Percentiles rank a stretch among this genome's conserved stretches.
These are phyloP conservation scores for Arachnomyces sp. DNA, from an alignment of 2,329 filamentous ascomycete species.

Conservation along the genomic window DNA sequence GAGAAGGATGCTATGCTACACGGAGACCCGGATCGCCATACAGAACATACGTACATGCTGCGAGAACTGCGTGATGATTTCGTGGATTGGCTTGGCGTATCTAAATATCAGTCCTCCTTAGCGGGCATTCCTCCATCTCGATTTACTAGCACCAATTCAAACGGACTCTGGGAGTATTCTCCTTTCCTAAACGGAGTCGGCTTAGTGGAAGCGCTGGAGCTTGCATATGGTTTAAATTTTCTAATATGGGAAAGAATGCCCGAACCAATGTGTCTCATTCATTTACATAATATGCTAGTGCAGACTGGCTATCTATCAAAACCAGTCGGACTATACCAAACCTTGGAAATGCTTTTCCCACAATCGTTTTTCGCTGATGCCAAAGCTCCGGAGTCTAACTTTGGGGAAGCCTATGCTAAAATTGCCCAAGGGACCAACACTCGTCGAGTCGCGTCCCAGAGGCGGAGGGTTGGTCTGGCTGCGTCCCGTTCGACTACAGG, in stretches of 20 bases:
- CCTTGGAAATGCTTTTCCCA: constrained; percentile 20
- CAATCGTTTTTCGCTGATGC: constrained; percentile 23
- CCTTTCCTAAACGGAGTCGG: constrained; percentile 44
- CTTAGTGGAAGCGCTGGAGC: constrained; percentile 38
- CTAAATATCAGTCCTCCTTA: constrained; percentile 29
- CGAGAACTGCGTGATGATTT: constrained; percentile 24
- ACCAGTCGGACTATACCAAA: constrained; percentile 26
- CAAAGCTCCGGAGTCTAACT: constrained; percentile 23
- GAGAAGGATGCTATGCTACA: constrained; percentile 20
- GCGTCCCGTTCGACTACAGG: constrained; percentile 3
- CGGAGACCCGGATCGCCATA: constrained; percentile 15
- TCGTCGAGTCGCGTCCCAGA: constrained; percentile 2
- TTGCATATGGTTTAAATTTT: constrained; percentile 30
- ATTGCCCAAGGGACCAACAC: constrained; percentile 2
- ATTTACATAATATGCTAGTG: constrained; percentile 45
- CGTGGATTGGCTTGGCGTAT: constrained; percentile 32
- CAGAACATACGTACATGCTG: constrained; percentile 13
- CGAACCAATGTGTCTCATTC: constrained; percentile 35
- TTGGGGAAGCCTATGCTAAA: constrained; percentile 16
- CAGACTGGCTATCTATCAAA: constrained; percentile 32
- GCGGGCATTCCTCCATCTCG: constrained; percentile 34
- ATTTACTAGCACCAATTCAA: constrained; percentile 34
- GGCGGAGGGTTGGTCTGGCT: constrained; percentile 1
- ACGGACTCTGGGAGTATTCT: constrained; percentile 44
- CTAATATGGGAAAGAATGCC: constrained; percentile 34